Conservation (phyloP, 352 stramenopile genomes). For the Pythium folliculosum region DNA sequence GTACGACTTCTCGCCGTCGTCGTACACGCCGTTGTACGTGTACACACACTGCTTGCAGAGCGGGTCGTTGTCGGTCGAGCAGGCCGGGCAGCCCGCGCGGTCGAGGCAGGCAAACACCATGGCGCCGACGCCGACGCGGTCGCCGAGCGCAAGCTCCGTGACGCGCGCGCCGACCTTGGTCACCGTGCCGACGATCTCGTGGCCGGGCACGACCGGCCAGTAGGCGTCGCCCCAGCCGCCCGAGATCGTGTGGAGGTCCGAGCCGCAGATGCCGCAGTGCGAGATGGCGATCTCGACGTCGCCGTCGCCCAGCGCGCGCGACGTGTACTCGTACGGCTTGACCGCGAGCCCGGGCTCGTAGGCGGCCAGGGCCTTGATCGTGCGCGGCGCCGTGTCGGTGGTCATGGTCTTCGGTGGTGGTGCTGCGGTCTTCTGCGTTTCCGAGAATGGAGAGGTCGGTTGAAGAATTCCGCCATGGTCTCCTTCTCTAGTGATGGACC, state of each 20-base stretch:
- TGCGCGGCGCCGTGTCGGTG: constrained; percentile 11
- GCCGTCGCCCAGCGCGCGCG: constrained; percentile 22
- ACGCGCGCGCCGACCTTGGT: constrained; percentile 23
- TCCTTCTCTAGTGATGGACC: background rate
- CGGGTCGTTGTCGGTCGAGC: constrained; percentile 14
- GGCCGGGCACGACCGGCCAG: constrained; percentile 31
- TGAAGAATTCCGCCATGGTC: too few relatives aligned
- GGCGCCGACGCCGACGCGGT: constrained; percentile 18
- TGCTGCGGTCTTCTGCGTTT: background rate
- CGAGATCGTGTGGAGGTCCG: constrained; percentile 35
- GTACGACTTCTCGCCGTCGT: constrained; percentile 21
- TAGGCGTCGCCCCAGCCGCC: constrained; percentile 29
- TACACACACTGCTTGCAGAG: constrained; percentile 21
- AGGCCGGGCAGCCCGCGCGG: constrained; percentile 15
- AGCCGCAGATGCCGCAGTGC: constrained; percentile 38
- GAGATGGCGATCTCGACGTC: constrained; percentile 25
- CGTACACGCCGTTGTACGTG: constrained; percentile 31
- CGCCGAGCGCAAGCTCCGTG: constrained; percentile 19
- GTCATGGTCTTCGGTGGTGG: background rate
- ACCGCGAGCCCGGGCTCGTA: constrained; percentile 19
- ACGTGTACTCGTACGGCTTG: constrained; percentile 30
- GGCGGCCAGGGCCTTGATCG: constrained; percentile 23
- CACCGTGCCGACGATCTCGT: constrained; percentile 35
- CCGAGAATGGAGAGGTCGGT: background rate
- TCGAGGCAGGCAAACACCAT: constrained; percentile 24